phyloP scores from a whole-genome alignment of 768 basidiomycete genomes.

The Gloeopeniophorella convolvens region DNA sequence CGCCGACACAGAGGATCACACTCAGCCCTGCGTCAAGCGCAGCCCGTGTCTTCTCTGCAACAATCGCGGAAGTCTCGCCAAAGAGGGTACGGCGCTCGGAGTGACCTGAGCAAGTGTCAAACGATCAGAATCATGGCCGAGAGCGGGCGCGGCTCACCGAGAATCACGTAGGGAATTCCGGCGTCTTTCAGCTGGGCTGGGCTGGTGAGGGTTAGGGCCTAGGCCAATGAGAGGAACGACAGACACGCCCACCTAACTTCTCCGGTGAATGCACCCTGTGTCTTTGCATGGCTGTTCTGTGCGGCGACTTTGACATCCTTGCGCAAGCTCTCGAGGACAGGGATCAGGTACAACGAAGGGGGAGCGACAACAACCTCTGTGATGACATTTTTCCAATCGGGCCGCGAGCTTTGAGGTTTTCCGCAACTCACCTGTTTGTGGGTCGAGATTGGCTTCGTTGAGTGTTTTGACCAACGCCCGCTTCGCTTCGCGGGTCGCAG shows the following conservation, averaged over 20 bases:
- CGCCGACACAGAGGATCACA: constrained; percentile 95
- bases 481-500: constrained; percentile 57
- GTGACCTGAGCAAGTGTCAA: constrained; percentile 51
- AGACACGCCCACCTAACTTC: constrained; percentile 71
- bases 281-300: constrained; percentile 85
- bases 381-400: constrained; percentile 3
- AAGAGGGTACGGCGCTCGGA: constrained; percentile 94
- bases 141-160: constrained; percentile 45
- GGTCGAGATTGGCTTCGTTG: constrained; percentile 76
- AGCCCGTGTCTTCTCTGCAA: constrained; percentile 82
- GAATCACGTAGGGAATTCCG: constrained; percentile 85
- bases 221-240: not conserved
- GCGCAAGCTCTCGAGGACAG: constrained; percentile 54
- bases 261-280: constrained; percentile 89
- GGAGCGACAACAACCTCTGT: constrained; percentile 92
- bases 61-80: constrained; percentile 74
- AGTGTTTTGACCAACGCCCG: constrained; percentile 58
- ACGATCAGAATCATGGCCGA: constrained; percentile 8
- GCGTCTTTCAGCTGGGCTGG: constrained; percentile 81
- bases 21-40: constrained; percentile 69
- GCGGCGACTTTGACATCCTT: constrained; percentile 76
- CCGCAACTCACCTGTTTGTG: constrained; percentile 54
- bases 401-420: constrained; percentile 8
- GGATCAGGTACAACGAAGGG: constrained; percentile 81
- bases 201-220: constrained; percentile 32